Evolutionary conservation across 1,284 basidiomycete genomes (phyloP).

Genomic region (Boletus semigastroideus): DNA sequence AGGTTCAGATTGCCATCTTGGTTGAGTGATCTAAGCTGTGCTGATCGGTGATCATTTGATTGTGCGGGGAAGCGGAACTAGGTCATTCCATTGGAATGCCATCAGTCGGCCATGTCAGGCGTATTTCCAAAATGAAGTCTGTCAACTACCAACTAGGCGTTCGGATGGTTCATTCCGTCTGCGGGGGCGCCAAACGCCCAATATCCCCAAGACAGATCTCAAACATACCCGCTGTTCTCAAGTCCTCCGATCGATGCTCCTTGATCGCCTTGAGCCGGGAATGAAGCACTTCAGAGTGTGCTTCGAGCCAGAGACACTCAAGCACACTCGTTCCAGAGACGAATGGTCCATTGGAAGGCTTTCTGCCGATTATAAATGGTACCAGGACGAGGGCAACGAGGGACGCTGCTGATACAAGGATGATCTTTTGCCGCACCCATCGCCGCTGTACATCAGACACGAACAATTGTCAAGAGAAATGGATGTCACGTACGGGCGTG

Average conservation of each 20-base stretch:
- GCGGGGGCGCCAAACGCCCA: neutral
- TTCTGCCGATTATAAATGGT: neutral
- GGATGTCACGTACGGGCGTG: neutral
- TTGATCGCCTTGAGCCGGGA: neutral
- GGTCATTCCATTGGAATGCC: too few species aligned
- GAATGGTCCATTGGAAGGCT: neutral
- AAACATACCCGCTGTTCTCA: neutral
- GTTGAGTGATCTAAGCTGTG: too few species aligned
- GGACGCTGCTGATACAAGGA: neutral
- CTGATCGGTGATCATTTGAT: too few species aligned
- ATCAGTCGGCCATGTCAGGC: too few species aligned
- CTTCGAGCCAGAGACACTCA: neutral
- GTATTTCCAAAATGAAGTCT: too few species aligned
- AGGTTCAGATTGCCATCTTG: too few species aligned
- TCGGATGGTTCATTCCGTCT: neutral
- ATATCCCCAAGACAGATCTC: neutral
- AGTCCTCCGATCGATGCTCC: neutral
- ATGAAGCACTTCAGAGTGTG: neutral
- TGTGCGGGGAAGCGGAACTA: too few species aligned
- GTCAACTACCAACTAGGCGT: too few species aligned
- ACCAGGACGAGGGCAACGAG: neutral
- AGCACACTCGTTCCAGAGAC: neutral
- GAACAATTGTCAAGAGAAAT: neutral
- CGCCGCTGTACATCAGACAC: neutral
- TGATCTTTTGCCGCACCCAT: neutral